Percentiles rank a stretch among this genome's conserved stretches.
Conservation (phyloP, 306 rosid genomes). For the Cicer bijugum region DNA sequence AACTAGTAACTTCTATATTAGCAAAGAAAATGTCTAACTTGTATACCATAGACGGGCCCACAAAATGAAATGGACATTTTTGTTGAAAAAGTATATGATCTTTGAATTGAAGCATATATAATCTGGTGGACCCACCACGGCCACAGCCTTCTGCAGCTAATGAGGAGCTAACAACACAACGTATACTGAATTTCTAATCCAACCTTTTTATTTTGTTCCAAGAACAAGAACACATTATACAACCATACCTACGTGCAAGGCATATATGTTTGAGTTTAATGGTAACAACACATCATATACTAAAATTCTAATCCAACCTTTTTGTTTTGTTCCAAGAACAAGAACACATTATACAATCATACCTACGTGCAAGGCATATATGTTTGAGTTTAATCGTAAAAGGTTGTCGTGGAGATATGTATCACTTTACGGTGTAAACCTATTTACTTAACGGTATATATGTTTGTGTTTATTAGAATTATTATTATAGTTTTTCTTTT, state of each 20-base stretch:
- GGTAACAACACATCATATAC: neutral
- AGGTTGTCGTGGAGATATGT: no score
- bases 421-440: no score
- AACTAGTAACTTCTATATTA: no score
- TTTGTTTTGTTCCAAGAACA: neutral
- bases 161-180: constrained; percentile 36
- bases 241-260: no score
- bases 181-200: constrained; percentile 20
- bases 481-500: neutral
- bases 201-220: neutral
- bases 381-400: no score
- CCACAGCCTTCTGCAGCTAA: constrained; percentile 4
- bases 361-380: no score
- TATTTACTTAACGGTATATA: no score
- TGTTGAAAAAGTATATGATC: neutral
- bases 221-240: no score
- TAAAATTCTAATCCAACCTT: constrained; percentile 31
- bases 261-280: no score
- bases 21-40: no score
- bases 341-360: no score
- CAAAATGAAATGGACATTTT: neutral
- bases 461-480: neutral
- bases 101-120: constrained; percentile 7
- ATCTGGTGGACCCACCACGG: neutral
- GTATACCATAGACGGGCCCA: neutral